Evolutionary conservation across 1,284 basidiomycete genomes (phyloP), one percentile per base, ranked within the genome.

Genomic region (Sphagnurus paluster): DNA sequence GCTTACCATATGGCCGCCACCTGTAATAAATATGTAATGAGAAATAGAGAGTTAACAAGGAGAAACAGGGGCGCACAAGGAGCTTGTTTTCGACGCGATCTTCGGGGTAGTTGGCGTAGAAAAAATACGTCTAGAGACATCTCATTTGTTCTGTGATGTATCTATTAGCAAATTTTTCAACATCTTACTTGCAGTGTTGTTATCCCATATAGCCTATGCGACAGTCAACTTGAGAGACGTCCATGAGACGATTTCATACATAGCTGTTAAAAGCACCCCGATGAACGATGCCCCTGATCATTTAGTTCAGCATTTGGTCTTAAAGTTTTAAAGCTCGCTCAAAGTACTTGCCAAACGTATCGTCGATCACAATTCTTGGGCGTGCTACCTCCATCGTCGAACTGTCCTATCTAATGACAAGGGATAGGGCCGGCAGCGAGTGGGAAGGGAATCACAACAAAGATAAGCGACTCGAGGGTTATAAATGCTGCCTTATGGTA

Each of bases 1-100:
- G n/a, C 39, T 48, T 47, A 63, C 64, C 64, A 66, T 30, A 66
- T 60, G 11, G 46, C 20, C 5, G 49, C 50, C 7, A 66, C 64
- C 64, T 66, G 44, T 7, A 41, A 24, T 17, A 5, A 32, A 6
- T 8, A 11, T 25, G 16, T 43, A 5, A 19, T 44, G 13, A 48
- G 13, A 10, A 4, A 34, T 14, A 16, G 24, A 10, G 17, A 16
- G 16, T 20, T 1, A 17, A 11, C 5, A 3, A 21, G n/a, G n/a
- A 20, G 9, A 39, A 5, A 3, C 14, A 4, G 23, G 7, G 19
- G 37, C 48, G 8, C 29, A 54, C 55, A 38, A 54, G 24, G 3
- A 49, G 25, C 24, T 56, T 56, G 30, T 44, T 44, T 16, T 40
- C 44, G 30, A 40, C 38, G 1, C 39, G 29, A 29, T 56, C 55